A percentile compares a stretch with the other conserved stretches of the same genome.
Evolutionary conservation across 176 grass and related monocot genomes (phyloP).

Genomic region (Triticum turgidum): DNA sequence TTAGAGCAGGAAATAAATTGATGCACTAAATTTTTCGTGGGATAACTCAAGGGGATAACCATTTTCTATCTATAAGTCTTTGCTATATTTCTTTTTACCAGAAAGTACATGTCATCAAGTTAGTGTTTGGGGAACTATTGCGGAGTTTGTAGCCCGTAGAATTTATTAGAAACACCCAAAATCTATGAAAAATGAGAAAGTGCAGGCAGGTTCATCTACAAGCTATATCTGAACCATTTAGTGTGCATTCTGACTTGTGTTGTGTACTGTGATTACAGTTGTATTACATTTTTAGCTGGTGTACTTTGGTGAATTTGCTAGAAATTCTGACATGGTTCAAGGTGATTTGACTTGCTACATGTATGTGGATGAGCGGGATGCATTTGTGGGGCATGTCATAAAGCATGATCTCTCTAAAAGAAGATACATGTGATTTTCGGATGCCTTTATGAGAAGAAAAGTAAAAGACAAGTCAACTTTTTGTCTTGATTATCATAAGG

Average conservation of each 20-base stretch:
- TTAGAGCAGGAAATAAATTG: neutral
- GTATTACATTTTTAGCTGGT: neutral
- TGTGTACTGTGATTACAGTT: neutral
- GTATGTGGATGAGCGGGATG: neutral
- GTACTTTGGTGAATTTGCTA: neutral
- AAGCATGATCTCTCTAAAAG: neutral
- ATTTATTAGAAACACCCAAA: neutral
- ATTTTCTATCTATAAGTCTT: neutral
- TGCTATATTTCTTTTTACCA: neutral
- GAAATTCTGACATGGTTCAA: neutral
- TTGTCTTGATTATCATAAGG: neutral
- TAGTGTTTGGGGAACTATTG: neutral
- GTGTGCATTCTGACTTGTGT: neutral
- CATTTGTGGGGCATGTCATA: neutral
- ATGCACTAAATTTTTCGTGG: neutral
- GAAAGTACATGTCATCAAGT: neutral
- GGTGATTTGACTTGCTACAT: neutral
- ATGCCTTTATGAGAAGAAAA: neutral
- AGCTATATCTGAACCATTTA: slow-evolving; percentile 4
- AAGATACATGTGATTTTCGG: neutral
- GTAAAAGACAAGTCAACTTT: neutral
- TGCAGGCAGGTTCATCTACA: neutral
- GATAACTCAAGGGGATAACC: neutral
- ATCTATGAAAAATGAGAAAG: neutral
- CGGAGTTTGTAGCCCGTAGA: neutral